Conservation (phyloP, 305 asterid species). For the Solanum chacoense region DNA sequence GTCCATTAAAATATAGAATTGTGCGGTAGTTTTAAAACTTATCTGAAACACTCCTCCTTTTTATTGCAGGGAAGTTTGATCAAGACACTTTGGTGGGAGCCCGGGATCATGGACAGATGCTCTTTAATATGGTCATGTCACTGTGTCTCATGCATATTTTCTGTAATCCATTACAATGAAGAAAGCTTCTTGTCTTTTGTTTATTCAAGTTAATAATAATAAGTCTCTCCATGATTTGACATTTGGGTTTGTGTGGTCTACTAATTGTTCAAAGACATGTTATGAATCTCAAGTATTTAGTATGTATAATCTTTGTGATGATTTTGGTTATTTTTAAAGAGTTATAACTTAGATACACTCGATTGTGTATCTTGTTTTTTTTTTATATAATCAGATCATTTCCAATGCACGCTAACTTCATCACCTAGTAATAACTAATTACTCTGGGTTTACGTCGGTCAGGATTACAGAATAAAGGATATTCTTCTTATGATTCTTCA, state of each 20-base stretch:
- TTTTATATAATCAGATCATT: conserved; percentile 5
- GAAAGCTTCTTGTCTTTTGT: neutral
- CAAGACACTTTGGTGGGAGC: neutral
- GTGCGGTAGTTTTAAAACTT: neutral
- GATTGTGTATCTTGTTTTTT: conserved; percentile 34
- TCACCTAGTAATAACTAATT: no score
- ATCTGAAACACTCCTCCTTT: neutral
- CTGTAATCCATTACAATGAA: neutral
- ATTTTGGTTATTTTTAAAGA: no score
- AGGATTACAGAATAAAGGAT: conserved; percentile 29
- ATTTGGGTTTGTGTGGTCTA: no score
- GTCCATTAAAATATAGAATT: neutral
- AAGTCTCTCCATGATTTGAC: neutral
- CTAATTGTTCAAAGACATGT: no score
- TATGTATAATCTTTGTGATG: no score
- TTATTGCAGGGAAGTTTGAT: neutral
- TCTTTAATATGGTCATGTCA: neutral
- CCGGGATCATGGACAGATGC: neutral
- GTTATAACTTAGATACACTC: conserved; percentile 55
- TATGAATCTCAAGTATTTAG: no score
- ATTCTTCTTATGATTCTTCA: neutral
- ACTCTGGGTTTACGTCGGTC: conserved; percentile 43
- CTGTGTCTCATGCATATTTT: neutral
- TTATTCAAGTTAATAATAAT: neutral
- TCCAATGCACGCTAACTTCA: no score